Conservation (phyloP, 495 filamentous ascomycete genomes). For the Talaromyces trachyspermus region DNA sequence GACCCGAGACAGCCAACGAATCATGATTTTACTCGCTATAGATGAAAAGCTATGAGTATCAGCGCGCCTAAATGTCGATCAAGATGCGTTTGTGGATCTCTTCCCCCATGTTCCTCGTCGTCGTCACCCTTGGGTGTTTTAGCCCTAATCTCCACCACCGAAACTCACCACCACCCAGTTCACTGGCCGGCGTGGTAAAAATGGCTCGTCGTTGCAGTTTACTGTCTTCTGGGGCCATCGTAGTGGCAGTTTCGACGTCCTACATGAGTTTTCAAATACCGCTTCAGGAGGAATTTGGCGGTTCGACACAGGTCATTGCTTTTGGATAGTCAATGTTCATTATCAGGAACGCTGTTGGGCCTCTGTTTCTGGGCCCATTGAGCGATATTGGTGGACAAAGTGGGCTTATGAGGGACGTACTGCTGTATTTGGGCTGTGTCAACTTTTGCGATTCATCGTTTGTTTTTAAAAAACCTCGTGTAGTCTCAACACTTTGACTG, state of each 20-base stretch:
- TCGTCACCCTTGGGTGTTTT: background rate
- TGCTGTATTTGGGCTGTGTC: slow-evolving; percentile 22
- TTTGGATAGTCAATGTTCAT: slow-evolving; percentile 23
- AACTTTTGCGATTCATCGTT: slow-evolving; percentile 14
- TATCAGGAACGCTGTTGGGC: slow-evolving; percentile 20
- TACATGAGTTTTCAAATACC: slow-evolving; percentile 26
- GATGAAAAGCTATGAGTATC: no score
- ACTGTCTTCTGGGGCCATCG: slow-evolving; percentile 25
- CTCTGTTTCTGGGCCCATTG: slow-evolving; percentile 20
- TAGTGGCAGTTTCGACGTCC: slow-evolving; percentile 24
- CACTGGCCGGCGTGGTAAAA: slow-evolving; percentile 26
- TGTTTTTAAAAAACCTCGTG: no score
- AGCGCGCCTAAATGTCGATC: no score
- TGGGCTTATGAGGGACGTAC: slow-evolving; percentile 30
- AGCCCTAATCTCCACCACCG: slow-evolving; percentile 1
- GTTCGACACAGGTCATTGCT: slow-evolving; percentile 19
- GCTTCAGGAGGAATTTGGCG: slow-evolving; percentile 22
- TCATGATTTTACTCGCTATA: no score
- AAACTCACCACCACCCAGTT: slow-evolving; percentile 23
- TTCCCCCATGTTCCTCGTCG: background rate
- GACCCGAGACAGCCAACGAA: no score
- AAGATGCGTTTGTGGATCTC: no score
- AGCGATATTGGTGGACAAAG: slow-evolving; percentile 30
- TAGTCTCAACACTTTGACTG: no score
- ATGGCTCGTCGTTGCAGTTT: slow-evolving; percentile 22